phyloP scores from a whole-genome alignment of 768 basidiomycete species.

The Rhodocollybia butyracea region DNA sequence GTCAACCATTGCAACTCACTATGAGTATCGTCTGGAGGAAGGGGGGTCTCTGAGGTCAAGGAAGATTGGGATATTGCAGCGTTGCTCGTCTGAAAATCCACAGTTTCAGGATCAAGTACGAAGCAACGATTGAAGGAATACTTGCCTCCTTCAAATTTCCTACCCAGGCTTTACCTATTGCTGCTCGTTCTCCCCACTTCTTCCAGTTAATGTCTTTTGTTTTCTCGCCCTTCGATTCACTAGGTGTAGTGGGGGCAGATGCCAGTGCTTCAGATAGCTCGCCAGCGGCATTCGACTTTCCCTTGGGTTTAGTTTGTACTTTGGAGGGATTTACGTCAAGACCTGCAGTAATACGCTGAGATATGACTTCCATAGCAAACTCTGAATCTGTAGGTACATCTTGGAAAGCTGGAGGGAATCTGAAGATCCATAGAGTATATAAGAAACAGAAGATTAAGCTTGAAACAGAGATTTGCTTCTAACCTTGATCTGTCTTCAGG shows the following conservation, averaged over 20 bases:
- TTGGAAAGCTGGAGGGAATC: slow-evolving; percentile 42
- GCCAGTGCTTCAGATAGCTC: background rate
- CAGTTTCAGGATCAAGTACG: too few species aligned
- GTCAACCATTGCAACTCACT: slow-evolving; percentile 25
- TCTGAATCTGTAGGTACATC: slow-evolving; percentile 67
- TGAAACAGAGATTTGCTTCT: too few species aligned
- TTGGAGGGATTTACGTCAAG: slow-evolving; percentile 39
- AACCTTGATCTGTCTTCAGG: slow-evolving; percentile 46
- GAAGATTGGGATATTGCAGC: slow-evolving; percentile 14
- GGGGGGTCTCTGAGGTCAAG: slow-evolving; percentile 17
- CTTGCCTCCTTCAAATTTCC: slow-evolving; percentile 31
- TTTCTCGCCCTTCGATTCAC: background rate
- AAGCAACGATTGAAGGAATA: too few species aligned
- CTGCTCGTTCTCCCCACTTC: slow-evolving; percentile 51
- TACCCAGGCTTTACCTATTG: slow-evolving; percentile 41
- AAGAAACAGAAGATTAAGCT: slow-evolving; percentile 6
- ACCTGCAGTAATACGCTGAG: slow-evolving; percentile 54
- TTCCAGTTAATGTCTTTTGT: slow-evolving; percentile 44
- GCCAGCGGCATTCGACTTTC: background rate
- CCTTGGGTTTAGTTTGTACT: slow-evolving; percentile 15
- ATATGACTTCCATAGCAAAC: slow-evolving; percentile 68
- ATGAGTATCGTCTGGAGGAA: slow-evolving; percentile 22
- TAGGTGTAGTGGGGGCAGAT: background rate
- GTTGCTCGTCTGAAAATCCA: background rate
- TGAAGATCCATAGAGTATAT: too few species aligned